Evolutionary conservation across 179 eudicot species (phyloP), one percentile per base, ranked within the genome.

Genomic region (Patellifolia procumbens): DNA sequence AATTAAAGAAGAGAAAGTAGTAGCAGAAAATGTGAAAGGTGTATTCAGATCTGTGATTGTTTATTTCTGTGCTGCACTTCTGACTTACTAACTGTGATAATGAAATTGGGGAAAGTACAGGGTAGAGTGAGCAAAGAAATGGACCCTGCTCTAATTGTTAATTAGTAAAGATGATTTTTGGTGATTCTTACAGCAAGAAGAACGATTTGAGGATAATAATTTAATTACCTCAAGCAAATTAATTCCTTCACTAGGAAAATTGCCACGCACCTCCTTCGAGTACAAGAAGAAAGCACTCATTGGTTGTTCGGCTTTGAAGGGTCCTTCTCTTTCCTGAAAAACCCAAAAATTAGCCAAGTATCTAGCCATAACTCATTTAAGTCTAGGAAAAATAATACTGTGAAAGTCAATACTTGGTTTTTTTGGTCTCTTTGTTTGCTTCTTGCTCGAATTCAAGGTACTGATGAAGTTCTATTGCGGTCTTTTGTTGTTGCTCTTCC

Each of bases 231-330:
- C n/a, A n/a, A n/a, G 59, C n/a, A 91, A 59, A 72, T 52, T 92
- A 81, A 88, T 92, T 49, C 88, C 91, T 69, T 89, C 91, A 26
- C 85, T 86, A 34, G 83, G 85, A 73, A 94, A 73, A 66, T 81
- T 86, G 0, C 89, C 78, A 49, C 97, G 80, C 43, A 91, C 82
- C 80, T 89, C 91, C 7, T 79, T 89, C 1, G 84, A 65, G 74
- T 85, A 94, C 86, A 92, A 64, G 80, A 94, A 92, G 80, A 83
- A 94, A 16, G 98, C 94, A 63, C 90, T 74, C 85, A 92, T 74
- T 11, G 96, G 98, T 1, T 91, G 92, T 92, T 94, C n/a, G 98
- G 98, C 75, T 94, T 94, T 81, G 78, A 80, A 28, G 97, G 97
- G 67, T 94, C 98, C 78, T 88, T 94, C 66, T 87, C 96, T 81